Evolutionary conservation across 352 stramenopile species (phyloP).

Genomic region (Phytophthora citrophthora): DNA sequence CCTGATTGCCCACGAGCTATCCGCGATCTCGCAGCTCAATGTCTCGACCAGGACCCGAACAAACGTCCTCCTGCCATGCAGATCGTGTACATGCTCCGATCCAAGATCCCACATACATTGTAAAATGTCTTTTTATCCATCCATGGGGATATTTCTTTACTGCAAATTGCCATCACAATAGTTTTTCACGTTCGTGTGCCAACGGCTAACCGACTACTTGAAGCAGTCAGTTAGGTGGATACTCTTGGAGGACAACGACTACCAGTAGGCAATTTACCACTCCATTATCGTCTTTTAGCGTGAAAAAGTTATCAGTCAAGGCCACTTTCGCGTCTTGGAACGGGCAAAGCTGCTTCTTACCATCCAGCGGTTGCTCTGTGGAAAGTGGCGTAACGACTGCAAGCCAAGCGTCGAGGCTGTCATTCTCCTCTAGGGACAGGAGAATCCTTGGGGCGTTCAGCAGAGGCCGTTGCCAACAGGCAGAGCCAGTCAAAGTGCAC

Average conservation of each 20-base stretch:
- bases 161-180: constrained; percentile 15
- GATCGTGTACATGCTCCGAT: constrained; percentile 53
- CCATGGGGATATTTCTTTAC: constrained; percentile 8
- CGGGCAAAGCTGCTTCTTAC: constrained; percentile 20
- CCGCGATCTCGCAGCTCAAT: constrained; percentile 42
- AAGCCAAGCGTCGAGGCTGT: constrained; percentile 33
- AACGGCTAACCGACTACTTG: constrained; percentile 6
- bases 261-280: no score
- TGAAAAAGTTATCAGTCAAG: no score
- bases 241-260: no score
- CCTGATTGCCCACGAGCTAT: constrained; percentile 44
- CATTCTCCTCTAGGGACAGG: not conserved
- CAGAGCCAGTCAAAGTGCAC: constrained; percentile 22
- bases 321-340: constrained; percentile 13
- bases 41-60: constrained; percentile 43
- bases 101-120: constrained; percentile 46
- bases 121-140: constrained; percentile 24
- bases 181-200: constrained; percentile 25
- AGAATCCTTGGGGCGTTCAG: constrained; percentile 24
- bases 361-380: constrained; percentile 16
- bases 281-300: no score
- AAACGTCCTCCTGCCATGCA: constrained; percentile 54
- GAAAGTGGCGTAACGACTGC: constrained; percentile 31
- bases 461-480: constrained; percentile 28
- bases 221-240: constrained; percentile 7